These are phyloP conservation scores for Peterozyma toletana DNA, from an alignment of 805 yeast genomes.

Conservation along the genomic window DNA sequence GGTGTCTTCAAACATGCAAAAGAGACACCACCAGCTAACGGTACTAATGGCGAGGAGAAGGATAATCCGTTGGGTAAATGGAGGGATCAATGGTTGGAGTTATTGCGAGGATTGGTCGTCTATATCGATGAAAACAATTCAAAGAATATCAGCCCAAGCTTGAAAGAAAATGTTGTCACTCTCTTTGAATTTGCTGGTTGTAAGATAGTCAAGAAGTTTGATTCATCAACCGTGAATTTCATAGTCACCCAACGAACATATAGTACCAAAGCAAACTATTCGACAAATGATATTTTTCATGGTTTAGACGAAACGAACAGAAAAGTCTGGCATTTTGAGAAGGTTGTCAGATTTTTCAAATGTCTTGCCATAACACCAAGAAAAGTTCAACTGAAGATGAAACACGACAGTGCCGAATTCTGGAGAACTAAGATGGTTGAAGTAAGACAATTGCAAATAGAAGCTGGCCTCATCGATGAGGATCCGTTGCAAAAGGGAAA, in stretches of 20 bases:
- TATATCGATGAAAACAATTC: conserved; percentile 42
- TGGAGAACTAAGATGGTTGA: not conserved
- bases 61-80: conserved; percentile 40
- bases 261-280: conserved; percentile 26
- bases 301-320: conserved; percentile 37
- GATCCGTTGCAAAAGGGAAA: not conserved
- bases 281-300: conserved; percentile 37
- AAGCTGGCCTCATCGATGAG: not conserved
- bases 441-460: not conserved
- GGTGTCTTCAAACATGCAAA: conserved; percentile 23
- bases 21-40: conserved; percentile 26
- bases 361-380: conserved; percentile 25
- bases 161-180: conserved; percentile 33
- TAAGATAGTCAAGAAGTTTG: conserved; percentile 35
- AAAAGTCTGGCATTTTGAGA: conserved; percentile 55
- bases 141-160: conserved; percentile 21
- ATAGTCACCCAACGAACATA: conserved; percentile 40
- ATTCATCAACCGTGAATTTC: conserved; percentile 33
- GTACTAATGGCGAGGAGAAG: conserved; percentile 20
- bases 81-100: conserved; percentile 47
- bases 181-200: conserved; percentile 44
- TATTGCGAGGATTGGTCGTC: conserved; percentile 36
- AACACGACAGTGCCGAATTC: not conserved
- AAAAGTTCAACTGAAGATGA: not conserved
- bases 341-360: conserved; percentile 47